Evolutionary conservation across 1,284 basidiomycete species (phyloP), one percentile per base, ranked within the genome.

Genomic region (Apiotrichum montevideense): DNA sequence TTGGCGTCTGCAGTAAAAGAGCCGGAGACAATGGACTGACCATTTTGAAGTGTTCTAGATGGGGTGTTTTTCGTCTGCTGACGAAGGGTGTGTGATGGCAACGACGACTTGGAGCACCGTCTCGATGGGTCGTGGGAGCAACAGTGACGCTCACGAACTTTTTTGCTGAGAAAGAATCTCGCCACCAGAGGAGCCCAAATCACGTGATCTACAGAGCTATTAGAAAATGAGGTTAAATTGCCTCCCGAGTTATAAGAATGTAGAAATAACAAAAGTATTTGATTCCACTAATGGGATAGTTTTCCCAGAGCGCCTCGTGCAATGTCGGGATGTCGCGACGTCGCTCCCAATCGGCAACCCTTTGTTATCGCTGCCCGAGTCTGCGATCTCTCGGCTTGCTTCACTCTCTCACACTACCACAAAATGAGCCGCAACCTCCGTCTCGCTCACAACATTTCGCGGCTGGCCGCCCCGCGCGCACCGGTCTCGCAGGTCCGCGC

Each of bases 361-460:
- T 29, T 29, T 29, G 29, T 29, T 29, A 29, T 29, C 29, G 29
- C 9, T 45, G 9, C 15, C 15, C 9, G 11, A 9, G 29, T 29
- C 29, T 29, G 29, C 29, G 29, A 29, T 29, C 29, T 29, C 29
- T 29, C 29, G 3, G 29, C 29, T 29, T 29, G 29, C 29, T 29
- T 29, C 29, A 29, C 29, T 29, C 29, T 29, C 29, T 29, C 29
- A 29, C 29, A 29, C 29, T 29, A 29, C 29, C 29, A 15, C 37
- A 59, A 8, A 43, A 62, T 62, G 61, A 62, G 55, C 57, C 61
- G 61, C 57, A 46, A 15, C 48, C 34, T 54, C 49, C 54, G 57
- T 32, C 49, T 59, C 50, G 61, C 57, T 39, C 37, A 46, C 42
- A 51, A 15, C 46, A 41, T 62, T n/a, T 47, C 46, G 21, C 43